Evolutionary conservation across 805 yeast species (phyloP), one percentile per base, ranked within the genome.

Genomic region (Torulaspora indica): DNA sequence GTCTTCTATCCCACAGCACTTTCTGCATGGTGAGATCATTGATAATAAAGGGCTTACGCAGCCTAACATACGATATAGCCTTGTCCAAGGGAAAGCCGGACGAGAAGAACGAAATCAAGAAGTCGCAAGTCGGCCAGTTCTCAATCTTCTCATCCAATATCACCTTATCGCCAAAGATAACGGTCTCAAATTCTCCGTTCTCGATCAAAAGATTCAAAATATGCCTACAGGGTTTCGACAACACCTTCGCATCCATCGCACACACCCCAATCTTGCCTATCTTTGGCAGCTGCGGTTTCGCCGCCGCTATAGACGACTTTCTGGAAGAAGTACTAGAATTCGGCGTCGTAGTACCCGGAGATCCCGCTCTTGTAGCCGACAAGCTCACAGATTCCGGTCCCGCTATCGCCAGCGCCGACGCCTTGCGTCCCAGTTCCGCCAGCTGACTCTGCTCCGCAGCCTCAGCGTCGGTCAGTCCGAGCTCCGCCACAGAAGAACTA

Each of bases 111-210:
- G 91, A 82, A 49, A 93, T 86, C 50, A 93, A 72, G 58, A 88
- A 93, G 63, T 93, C 99, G 70, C 98, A 93, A 29, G 96, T 88
- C 30, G 99, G 99, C 99, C 99, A 93, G 63, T 89, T 88, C 68
- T 93, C 98, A 47, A 93, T 78, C 12, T 76, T 70, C 68, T 95
- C 98, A 66, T 93, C 98, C 44, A 93, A 68, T 40, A 93, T 91
- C 18, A 89, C 97, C 66, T 93, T 93, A 64, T 93, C 99, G 47
- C 98, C 98, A 70, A 93, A 93, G 43, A 93, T 89, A 14, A 93
- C 85, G 0, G 98, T 88, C 60, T 93, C 98, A 63, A 93, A 93
- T 68, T 93, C 98, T 23, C 96, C 97, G 54, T 85, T 81, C 54
- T 85, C 95, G 46, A 91, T 85, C 60, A 93, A 70, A 42, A 96